These are phyloP conservation scores for Fusarium sp. DNA, from an alignment of 2,329 filamentous ascomycete species.

Conservation along the genomic window DNA sequence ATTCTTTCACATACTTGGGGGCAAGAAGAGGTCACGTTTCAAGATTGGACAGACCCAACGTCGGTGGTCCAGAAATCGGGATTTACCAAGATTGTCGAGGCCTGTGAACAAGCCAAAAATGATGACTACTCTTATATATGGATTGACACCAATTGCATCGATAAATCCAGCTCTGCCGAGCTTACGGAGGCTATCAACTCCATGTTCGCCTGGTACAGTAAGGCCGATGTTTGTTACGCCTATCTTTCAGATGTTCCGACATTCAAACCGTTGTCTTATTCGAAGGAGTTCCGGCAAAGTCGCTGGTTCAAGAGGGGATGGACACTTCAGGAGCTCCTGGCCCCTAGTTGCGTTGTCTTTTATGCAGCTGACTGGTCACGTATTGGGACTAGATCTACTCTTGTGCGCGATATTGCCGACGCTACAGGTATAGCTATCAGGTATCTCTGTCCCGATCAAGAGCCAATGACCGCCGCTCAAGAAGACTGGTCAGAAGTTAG, in stretches of 20 bases:
- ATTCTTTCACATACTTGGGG: not conserved
- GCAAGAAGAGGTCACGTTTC: not conserved
- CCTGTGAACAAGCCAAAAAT: not conserved
- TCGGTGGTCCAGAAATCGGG: not conserved
- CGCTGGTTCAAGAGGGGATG: not conserved
- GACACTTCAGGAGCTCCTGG: not conserved
- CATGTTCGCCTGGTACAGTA: not conserved
- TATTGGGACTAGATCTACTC: not conserved
- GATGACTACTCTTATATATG: not conserved
- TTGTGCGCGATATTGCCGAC: not conserved
- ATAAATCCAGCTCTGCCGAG: not conserved
- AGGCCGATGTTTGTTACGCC: not conserved
- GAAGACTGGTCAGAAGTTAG: not conserved
- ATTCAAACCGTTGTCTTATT: not conserved
- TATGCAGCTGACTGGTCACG: not conserved
- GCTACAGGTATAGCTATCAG: not conserved
- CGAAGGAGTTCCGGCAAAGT: not conserved
- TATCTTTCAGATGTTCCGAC: not conserved
- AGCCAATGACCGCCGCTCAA: not conserved
- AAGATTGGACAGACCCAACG: not conserved
- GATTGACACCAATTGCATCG: not conserved
- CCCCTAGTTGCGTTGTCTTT: not conserved
- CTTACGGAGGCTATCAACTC: not conserved
- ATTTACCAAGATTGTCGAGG: not conserved
- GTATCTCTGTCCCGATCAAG: not conserved